Percentiles rank a stretch among this genome's conserved stretches.
phyloP scores from a whole-genome alignment of 2,329 filamentous ascomycete species.

The Pezicula neosporulosa region DNA sequence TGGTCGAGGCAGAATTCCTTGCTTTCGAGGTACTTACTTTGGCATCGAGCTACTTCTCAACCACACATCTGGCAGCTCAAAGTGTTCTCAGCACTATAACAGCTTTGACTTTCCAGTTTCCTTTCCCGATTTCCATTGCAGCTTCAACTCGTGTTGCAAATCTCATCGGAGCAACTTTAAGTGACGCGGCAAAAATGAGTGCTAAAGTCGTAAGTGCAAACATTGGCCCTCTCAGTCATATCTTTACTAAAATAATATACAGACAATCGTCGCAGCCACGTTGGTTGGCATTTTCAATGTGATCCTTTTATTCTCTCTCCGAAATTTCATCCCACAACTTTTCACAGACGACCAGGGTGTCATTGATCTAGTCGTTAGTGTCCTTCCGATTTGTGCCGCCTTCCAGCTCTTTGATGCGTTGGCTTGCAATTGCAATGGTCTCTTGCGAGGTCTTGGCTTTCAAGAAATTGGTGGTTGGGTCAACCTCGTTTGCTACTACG shows the following conservation, averaged over 20 bases:
- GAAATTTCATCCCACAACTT: slow-evolving; percentile 71
- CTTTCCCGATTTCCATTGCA: slow-evolving; percentile 87
- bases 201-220: slow-evolving; percentile 56
- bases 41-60: slow-evolving; percentile 75
- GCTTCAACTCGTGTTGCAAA: slow-evolving; percentile 88
- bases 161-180: slow-evolving; percentile 81
- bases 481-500: slow-evolving; percentile 83
- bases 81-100: slow-evolving; percentile 78
- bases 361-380: slow-evolving; percentile 60
- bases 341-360: slow-evolving; percentile 75
- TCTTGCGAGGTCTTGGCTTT: slow-evolving; percentile 81
- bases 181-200: slow-evolving; percentile 74
- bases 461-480: slow-evolving; percentile 89
- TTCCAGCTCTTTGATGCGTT: slow-evolving; percentile 90
- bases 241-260: neutral
- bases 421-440: slow-evolving; percentile 74
- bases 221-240: slow-evolving; percentile 36
- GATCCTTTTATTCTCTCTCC: slow-evolving; percentile 61
- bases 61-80: slow-evolving; percentile 80
- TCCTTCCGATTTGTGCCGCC: slow-evolving; percentile 77
- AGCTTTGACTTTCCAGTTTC: slow-evolving; percentile 82
- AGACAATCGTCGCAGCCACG: slow-evolving; percentile 59
- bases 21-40: slow-evolving; percentile 90
- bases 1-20: slow-evolving; percentile 91
- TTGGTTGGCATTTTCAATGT: slow-evolving; percentile 79